A percentile compares a stretch with the other conserved stretches of the same genome.
These are phyloP conservation scores for Cicer arietinum DNA, from an alignment of 306 rosid genomes.

Conservation along the genomic window DNA sequence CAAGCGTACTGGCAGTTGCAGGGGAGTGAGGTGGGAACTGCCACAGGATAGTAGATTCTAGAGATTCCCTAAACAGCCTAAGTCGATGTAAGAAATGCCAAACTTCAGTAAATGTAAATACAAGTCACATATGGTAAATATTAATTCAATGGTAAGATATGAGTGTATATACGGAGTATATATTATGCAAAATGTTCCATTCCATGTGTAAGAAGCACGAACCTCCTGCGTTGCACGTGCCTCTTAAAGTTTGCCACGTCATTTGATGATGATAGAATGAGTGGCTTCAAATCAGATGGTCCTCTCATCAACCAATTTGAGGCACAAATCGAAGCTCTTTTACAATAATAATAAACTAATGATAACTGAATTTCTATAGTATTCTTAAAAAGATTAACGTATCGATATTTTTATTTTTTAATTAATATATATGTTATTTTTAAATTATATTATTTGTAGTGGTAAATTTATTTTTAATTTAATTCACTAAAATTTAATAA, in stretches of 20 bases:
- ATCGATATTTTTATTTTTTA: no score
- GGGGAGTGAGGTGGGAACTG: neutral
- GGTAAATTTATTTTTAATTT: no score
- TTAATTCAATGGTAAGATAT: neutral
- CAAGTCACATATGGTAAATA: neutral
- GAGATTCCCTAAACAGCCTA: slow-evolving; percentile 36
- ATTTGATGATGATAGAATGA: slow-evolving; percentile 42
- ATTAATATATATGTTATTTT: no score
- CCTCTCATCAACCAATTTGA: neutral
- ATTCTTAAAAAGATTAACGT: no score
- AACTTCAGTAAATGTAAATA: neutral
- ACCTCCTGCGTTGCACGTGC: slow-evolving; percentile 63
- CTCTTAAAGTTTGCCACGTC: slow-evolving; percentile 65
- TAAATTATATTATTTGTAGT: no score
- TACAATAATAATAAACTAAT: neutral
- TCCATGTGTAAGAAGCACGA: slow-evolving; percentile 49
- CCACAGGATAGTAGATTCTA: neutral
- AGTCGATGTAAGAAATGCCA: slow-evolving; percentile 8
- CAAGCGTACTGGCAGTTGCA: neutral
- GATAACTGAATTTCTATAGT: no score
- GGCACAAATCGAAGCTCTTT: neutral
- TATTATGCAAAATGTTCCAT: neutral
- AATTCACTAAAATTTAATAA: no score
- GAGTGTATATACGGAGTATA: neutral
- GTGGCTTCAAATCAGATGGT: slow-evolving; percentile 55